phyloP scores from a whole-genome alignment of 2,329 filamentous ascomycete species.

The Phialophora expanda region DNA sequence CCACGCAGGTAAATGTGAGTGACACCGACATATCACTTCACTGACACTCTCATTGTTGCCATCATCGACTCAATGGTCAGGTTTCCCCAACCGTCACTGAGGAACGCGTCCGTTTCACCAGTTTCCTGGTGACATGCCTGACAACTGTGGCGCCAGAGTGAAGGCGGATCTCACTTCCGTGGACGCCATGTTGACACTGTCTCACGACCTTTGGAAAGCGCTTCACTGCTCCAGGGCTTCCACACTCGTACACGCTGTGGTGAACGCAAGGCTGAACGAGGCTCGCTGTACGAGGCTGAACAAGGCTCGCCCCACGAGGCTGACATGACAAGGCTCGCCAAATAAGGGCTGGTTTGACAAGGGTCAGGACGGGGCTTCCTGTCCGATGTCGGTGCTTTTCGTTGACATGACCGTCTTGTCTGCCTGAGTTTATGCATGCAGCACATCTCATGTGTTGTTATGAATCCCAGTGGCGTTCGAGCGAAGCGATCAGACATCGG shows the following conservation, averaged over 20 bases:
- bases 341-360: not conserved
- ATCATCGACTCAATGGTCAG: not conserved
- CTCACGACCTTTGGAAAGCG: not conserved
- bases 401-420: not conserved
- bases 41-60: not conserved
- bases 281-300: not conserved
- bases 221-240: not conserved
- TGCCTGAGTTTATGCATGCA: no score
- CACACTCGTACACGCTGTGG: not conserved
- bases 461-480: no score
- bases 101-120: not conserved
- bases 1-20: not conserved
- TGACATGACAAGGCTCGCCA: not conserved
- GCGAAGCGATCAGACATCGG: no score
- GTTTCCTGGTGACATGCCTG: not conserved
- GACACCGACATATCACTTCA: not conserved
- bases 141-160: not conserved
- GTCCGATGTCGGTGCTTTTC: not conserved
- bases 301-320: not conserved
- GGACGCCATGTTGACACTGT: not conserved
- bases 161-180: not conserved
- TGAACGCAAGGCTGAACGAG: not conserved
- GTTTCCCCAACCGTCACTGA: not conserved
- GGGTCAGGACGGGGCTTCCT: not conserved
- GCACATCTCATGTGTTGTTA: no score